A percentile compares a stretch with the other conserved stretches of the same genome.
Conservation (phyloP, 2,329 filamentous ascomycete genomes). For the Ascomycota sp. region DNA sequence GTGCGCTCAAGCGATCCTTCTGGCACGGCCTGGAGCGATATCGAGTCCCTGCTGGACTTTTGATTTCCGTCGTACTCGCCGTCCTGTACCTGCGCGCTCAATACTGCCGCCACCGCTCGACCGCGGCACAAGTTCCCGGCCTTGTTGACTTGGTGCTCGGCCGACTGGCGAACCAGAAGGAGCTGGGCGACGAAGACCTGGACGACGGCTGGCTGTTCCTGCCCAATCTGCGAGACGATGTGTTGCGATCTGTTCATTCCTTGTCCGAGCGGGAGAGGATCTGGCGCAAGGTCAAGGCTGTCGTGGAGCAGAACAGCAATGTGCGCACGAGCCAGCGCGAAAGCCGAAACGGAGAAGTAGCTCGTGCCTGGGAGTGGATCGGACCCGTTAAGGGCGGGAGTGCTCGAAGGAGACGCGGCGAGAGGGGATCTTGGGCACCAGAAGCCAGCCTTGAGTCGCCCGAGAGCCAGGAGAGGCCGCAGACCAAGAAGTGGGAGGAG, state of each 20-base stretch:
- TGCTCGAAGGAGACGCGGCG: slow-evolving; percentile 25
- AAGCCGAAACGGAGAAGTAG: slow-evolving; percentile 41
- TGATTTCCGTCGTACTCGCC: slow-evolving; percentile 27
- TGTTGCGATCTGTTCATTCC: slow-evolving; percentile 61
- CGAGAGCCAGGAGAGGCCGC: slow-evolving; percentile 5
- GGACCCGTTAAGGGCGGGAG: slow-evolving; percentile 28
- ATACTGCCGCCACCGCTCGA: slow-evolving; percentile 39
- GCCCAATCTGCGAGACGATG: slow-evolving; percentile 75
- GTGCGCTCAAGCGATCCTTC: slow-evolving; percentile 56
- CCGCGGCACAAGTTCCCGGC: slow-evolving; percentile 51
- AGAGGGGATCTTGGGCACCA: slow-evolving; percentile 24
- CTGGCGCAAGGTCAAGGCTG: slow-evolving; percentile 60
- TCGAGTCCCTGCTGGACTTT: slow-evolving; percentile 60
- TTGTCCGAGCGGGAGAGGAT: slow-evolving; percentile 54
- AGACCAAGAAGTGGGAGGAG: slow-evolving; percentile 19
- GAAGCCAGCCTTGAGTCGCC: slow-evolving; percentile 16
- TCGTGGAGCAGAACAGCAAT: slow-evolving; percentile 88
- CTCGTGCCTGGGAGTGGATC: slow-evolving; percentile 48
- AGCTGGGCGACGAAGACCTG: slow-evolving; percentile 43
- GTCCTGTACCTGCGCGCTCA: slow-evolving; percentile 40
- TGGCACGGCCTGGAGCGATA: slow-evolving; percentile 63
- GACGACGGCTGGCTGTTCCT: slow-evolving; percentile 67
- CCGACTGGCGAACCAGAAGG: slow-evolving; percentile 62
- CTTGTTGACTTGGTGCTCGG: slow-evolving; percentile 71
- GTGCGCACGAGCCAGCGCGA: slow-evolving; percentile 54